A percentile compares a stretch with the other conserved stretches of the same genome.
These are phyloP conservation scores for Pseudomassariella vexata DNA, from an alignment of 2,329 filamentous ascomycete genomes.

Conservation along the genomic window DNA sequence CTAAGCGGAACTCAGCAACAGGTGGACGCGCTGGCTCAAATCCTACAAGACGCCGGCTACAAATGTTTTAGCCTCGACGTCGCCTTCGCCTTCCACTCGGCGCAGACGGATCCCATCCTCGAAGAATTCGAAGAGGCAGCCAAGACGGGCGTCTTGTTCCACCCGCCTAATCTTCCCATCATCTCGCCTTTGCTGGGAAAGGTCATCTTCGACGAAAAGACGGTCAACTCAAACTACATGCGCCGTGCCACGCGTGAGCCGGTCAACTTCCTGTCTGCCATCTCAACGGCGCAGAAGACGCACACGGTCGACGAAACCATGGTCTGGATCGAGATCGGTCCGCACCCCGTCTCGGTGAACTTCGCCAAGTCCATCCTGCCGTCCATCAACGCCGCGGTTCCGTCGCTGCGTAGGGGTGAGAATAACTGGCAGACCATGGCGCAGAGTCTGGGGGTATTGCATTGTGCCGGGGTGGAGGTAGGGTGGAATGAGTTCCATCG, in stretches of 20 bases:
- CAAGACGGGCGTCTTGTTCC: constrained; percentile 27
- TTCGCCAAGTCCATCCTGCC: constrained; percentile 53
- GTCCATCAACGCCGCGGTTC: constrained; percentile 33
- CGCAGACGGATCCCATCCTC: constrained; percentile 48
- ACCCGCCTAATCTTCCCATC: constrained; percentile 43
- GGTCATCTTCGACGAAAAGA: constrained; percentile 24
- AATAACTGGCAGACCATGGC: constrained; percentile 52
- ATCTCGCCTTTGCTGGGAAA: constrained; percentile 17
- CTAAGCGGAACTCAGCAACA: constrained; percentile 45
- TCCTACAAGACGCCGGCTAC: constrained; percentile 25
- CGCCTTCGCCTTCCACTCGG: constrained; percentile 48
- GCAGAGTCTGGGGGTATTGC: constrained; percentile 42
- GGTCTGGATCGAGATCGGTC: constrained; percentile 62
- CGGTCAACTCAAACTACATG: constrained; percentile 54
- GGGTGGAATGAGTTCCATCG: constrained; percentile 67
- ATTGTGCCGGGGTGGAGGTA: constrained; percentile 55
- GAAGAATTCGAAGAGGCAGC: constrained; percentile 50
- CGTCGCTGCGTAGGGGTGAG: constrained; percentile 49
- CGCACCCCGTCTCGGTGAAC: constrained; percentile 56
- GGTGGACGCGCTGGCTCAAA: constrained; percentile 40
- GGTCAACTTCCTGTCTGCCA: constrained; percentile 57
- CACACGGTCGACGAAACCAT: constrained; percentile 49
- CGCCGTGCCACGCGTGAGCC: constrained; percentile 54
- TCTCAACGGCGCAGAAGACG: constrained; percentile 43
- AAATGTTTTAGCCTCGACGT: constrained; percentile 43